Conservation (phyloP, 805 yeast genomes). For the Wickerhamiella dianesei region DNA sequence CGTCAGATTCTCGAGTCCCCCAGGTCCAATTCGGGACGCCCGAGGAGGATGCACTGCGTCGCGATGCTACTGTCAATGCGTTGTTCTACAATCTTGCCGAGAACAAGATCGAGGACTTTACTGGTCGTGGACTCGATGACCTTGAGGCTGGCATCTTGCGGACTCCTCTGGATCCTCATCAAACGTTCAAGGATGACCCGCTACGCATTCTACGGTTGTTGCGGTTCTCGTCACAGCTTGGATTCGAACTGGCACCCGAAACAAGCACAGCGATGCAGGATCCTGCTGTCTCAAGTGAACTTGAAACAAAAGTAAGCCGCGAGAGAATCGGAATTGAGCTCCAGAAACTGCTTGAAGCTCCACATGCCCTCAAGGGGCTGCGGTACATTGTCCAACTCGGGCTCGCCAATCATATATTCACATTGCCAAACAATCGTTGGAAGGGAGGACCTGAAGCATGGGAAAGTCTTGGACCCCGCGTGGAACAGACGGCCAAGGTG, state of each 20-base stretch:
- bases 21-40: constrained; percentile 74
- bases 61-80: constrained; percentile 94
- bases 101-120: constrained; percentile 67
- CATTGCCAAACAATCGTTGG: constrained; percentile 1
- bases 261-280: constrained; percentile 52
- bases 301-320: constrained; percentile 64
- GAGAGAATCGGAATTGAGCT: constrained; percentile 85
- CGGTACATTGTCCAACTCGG: constrained; percentile 40
- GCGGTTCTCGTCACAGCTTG: constrained; percentile 71
- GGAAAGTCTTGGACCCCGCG: not conserved
- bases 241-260: constrained; percentile 47
- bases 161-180: constrained; percentile 75
- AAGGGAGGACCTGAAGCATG: not conserved
- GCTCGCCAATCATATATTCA: constrained; percentile 47
- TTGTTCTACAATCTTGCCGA: constrained; percentile 70
- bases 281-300: constrained; percentile 40
- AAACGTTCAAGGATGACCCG: constrained; percentile 91
- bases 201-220: constrained; percentile 73
- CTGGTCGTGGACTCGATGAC: constrained; percentile 63
- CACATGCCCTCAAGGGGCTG: constrained; percentile 51
- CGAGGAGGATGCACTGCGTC: constrained; percentile 73
- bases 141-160: constrained; percentile 54
- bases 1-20: constrained; percentile 74
- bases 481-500: not conserved
- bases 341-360: constrained; percentile 57